Base-by-base conservation (phyloP, 2,329 filamentous ascomycete genomes). In the Waltergamsia citrina region DNA sequence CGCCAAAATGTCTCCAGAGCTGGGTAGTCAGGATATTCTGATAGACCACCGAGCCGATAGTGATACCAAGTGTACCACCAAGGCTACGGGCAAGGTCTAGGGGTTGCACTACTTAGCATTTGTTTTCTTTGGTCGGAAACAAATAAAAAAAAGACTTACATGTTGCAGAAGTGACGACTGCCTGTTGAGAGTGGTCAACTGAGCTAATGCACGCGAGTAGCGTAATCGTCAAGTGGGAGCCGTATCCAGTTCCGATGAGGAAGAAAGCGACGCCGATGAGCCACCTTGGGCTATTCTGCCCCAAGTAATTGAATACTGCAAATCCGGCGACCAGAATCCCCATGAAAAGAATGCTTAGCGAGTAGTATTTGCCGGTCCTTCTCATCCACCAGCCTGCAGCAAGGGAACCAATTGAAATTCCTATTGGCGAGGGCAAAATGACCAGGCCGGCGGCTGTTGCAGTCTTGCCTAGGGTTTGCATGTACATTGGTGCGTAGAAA, bases 401-500 rank as follows among this genome's bases (percentile, higher is more conserved):
- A 10, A 90, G 56, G 11, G 78, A 84, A 14, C 77, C 77, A 28
- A 83, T 39, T 4, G 78, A 78, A 10, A 74, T 69, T 5, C 81
- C 83, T 11, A 81, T 51, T 1, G 81, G 74, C 28, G 80, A 69
- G 2, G 81, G 79, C 14, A 86, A 67, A 29, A 88, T 62, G 14
- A 76, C 70, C 2, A 76, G 59, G 1, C 82, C 84, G 0, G 83
- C 72, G 14, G 70, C 59, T 0, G 81, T 82, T 0, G 82, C 63
- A 1, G 74, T 73, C 35, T 76, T 60, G 5, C 81, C 81, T 17
- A 73, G 70, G 3, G 84, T 70, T 52, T 88, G 81, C 42, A 87
- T 78, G 57, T 83, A 88, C 7, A 92, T 64, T 0, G 85, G 84
- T 1, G 79, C 64, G 52, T 87, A 90, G 56, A 85, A 85, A 29